Conservation (phyloP, 1,284 basidiomycete species). For the Irpex sp. region DNA sequence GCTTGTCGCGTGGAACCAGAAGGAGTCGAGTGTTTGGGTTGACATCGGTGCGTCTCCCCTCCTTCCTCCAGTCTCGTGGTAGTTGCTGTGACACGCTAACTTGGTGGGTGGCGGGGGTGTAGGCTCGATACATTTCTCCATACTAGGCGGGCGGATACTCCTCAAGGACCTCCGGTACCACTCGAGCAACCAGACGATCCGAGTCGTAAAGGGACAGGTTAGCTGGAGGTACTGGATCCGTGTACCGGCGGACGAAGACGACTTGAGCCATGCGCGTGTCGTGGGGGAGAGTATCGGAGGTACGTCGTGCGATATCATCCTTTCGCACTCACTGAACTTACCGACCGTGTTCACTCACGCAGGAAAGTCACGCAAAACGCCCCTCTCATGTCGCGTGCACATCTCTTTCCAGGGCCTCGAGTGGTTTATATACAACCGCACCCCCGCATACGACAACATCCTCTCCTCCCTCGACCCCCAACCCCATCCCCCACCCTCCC, state of each 20-base stretch:
- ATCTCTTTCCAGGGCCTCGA: constrained; percentile 79
- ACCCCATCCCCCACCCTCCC: constrained; percentile 17
- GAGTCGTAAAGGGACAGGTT: constrained; percentile 76
- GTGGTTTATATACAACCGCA: constrained; percentile 87
- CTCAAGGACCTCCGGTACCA: constrained; percentile 85
- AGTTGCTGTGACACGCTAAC: too few relatives aligned
- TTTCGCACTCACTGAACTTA: too few relatives aligned
- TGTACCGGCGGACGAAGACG: constrained; percentile 57
- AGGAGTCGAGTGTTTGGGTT: constrained; percentile 66
- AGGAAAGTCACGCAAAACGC: constrained; percentile 24
- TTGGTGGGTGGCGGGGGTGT: too few relatives aligned
- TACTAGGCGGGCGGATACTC: constrained; percentile 81
- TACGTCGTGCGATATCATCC: too few relatives aligned
- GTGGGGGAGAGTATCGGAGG: constrained; percentile 40
- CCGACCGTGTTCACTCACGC: too few relatives aligned
- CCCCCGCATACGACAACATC: constrained; percentile 82
- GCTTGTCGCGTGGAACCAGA: constrained; percentile 66
- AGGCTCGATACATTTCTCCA: constrained; percentile 88
- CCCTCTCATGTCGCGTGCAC: constrained; percentile 72
- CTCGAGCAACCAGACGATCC: constrained; percentile 84
- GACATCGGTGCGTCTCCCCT: constrained; percentile 29
- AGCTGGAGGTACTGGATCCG: constrained; percentile 93
- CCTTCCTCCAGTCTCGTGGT: too few relatives aligned
- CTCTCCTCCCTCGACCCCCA: constrained; percentile 62
- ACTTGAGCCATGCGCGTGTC: constrained; percentile 49